phyloP scores from a whole-genome alignment of 73 alveolate genomes.

The Breviolum minutum region DNA sequence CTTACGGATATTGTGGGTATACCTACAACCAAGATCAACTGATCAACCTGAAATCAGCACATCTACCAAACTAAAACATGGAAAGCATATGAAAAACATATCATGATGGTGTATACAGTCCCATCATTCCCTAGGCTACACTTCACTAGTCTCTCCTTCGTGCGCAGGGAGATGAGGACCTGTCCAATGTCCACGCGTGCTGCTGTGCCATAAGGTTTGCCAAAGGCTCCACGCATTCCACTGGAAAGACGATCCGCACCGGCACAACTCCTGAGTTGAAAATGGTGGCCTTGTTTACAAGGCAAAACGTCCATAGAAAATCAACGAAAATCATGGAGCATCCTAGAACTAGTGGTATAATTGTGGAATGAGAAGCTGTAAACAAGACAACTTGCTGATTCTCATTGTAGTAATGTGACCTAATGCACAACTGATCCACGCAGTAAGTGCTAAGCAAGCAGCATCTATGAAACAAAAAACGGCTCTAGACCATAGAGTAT shows the following conservation, averaged over 20 bases:
- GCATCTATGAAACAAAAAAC: too few species aligned
- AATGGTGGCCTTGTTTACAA: background rate
- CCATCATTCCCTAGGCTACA: background rate
- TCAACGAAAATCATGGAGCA: too few species aligned
- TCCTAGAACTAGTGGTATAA: too few species aligned
- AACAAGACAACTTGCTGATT: too few species aligned
- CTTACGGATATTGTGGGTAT: background rate
- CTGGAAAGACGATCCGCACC: constrained; percentile 96
- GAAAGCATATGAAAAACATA: too few species aligned
- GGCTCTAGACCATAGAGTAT: too few species aligned
- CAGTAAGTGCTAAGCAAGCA: too few species aligned
- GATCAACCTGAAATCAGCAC: background rate
- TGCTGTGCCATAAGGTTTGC: constrained; percentile 96
- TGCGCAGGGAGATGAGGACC: constrained; percentile 95
- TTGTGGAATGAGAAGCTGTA: too few species aligned
- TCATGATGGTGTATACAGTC: background rate
- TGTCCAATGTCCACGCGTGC: constrained; percentile 94
- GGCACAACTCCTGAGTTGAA: background rate
- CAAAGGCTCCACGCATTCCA: constrained; percentile 97
- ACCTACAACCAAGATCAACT: too few species aligned
- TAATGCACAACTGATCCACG: too few species aligned
- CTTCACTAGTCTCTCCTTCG: constrained; percentile 95
- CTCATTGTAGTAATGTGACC: too few species aligned
- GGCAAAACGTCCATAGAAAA: background rate
- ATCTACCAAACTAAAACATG: too few species aligned